Base-by-base conservation (phyloP, 2,329 filamentous ascomycete genomes). In the Neurospora sp. region DNA sequence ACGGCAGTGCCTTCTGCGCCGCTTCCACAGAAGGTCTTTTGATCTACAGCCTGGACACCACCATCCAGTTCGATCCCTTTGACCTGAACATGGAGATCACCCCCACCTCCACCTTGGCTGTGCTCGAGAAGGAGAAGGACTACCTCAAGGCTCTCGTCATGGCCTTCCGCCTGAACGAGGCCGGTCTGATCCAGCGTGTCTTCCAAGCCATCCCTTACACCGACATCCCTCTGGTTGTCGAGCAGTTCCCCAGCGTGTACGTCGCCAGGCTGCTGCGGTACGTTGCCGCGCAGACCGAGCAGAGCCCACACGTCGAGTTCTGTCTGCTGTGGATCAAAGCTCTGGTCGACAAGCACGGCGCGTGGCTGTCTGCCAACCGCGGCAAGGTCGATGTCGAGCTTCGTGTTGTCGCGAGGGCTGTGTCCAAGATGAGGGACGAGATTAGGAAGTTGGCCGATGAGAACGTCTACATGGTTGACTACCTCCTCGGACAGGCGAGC, bases 71-170 rank as follows among this genome's bases (percentile, higher is more conserved):
- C 77, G 96, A 99, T 78, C 96, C 96, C 0, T 97, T 97, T 77
- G 96, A 99, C 78, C 89, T 99, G 17, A 94, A 97, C 79, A 91
- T 98, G 77, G 92, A 92, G 73, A 92, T 99, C 74, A 99, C 96
- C 4, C 95, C 95, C 0, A 90, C 92, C 1, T 93, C 91, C 2
- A 96, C 93, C 0, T 85, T 98, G 0, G 82, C 86, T 4, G 87
- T 90, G 10, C 82, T 91, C 39, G 85, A 90, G 70, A 82, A 80
- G 58, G 89, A 93, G 70, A 87, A 87, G 72, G 92, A 97, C 77
- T 97, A 92, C 79, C 87, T 98, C 73, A 97, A 96, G 81, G 95
- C 96, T 0, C 84, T 99, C 6, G 90, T 97, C 73, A 99, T 99
- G 96, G 91, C 94, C 1, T 99, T 99, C 85, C 91, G 96, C 6